A percentile compares a stretch with the other conserved stretches of the same genome.
Evolutionary conservation across 441 rosid species (phyloP).

Genomic region (Mallotus repandus): DNA sequence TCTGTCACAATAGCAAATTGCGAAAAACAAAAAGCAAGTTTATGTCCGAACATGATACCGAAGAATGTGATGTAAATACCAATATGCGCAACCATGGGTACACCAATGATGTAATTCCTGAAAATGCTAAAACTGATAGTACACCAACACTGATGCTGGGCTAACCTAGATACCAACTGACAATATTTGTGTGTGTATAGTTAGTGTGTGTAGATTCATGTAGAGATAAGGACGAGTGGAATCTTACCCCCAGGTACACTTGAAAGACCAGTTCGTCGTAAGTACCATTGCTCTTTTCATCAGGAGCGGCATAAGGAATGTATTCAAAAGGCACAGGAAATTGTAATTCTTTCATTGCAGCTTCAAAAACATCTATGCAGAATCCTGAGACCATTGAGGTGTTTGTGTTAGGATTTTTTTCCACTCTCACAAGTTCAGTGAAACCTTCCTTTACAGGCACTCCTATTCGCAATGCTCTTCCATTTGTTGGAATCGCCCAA

Average conservation of each 20-base stretch:
- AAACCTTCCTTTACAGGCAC: slow-evolving; percentile 44
- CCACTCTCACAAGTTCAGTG: slow-evolving; percentile 35
- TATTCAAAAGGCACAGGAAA: too few relatives aligned
- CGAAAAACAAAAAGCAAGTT: too few relatives aligned
- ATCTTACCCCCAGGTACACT: slow-evolving; percentile 34
- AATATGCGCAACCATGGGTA: too few relatives aligned
- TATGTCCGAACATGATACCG: too few relatives aligned
- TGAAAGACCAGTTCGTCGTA: background rate
- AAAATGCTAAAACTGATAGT: too few relatives aligned
- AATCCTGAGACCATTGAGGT: slow-evolving; percentile 25
- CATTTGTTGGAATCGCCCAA: slow-evolving; percentile 48
- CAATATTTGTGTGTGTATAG: too few relatives aligned
- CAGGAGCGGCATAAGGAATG: slow-evolving; percentile 19
- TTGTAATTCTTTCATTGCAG: slow-evolving; percentile 19
- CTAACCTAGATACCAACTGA: too few relatives aligned
- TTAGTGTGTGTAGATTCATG: too few relatives aligned
- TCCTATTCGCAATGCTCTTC: slow-evolving; percentile 39
- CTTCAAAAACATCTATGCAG: slow-evolving; percentile 37
- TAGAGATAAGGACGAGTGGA: too few relatives aligned
- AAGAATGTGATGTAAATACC: too few relatives aligned
- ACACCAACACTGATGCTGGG: too few relatives aligned
- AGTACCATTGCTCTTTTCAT: background rate
- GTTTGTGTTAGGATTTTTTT: background rate
- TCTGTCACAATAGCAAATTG: slow-evolving; percentile 18
- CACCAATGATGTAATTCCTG: too few relatives aligned